Evolutionary conservation across 441 rosid species (phyloP).

Genomic region (Pelargonium myrrhifolium): DNA sequence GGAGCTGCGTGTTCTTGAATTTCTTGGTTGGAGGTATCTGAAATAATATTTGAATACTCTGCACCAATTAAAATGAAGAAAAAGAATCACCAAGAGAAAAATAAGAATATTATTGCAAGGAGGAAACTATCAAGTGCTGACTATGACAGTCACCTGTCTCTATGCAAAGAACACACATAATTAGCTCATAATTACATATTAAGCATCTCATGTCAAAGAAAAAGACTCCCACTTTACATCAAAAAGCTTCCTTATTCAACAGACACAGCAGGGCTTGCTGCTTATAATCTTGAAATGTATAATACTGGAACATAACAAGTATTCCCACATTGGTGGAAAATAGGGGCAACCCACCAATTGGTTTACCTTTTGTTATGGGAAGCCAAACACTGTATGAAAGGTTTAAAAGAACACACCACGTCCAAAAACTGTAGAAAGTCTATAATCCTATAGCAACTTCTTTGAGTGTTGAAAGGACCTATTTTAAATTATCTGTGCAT

Average conservation of each 20-base stretch:
- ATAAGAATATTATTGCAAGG: background rate
- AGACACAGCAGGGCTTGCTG: background rate
- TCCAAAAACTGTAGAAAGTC: background rate
- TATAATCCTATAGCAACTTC: background rate
- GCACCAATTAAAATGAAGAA: slow-evolving; percentile 19
- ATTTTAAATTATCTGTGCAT: background rate
- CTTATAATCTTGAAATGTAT: background rate
- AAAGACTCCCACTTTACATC: background rate
- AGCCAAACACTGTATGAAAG: slow-evolving; percentile 1
- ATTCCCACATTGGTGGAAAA: background rate
- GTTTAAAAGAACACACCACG: background rate
- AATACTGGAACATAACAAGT: background rate
- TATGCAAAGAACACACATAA: background rate
- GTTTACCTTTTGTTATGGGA: background rate
- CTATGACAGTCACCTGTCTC: background rate
- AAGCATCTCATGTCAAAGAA: background rate
- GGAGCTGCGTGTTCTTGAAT: slow-evolving; percentile 23
- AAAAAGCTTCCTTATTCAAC: slow-evolving; percentile 1
- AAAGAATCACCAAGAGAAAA: background rate
- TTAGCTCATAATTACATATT: background rate
- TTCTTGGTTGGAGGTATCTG: slow-evolving; percentile 39
- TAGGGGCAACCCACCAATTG: background rate
- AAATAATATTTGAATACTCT: slow-evolving; percentile 30
- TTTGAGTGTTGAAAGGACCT: background rate
- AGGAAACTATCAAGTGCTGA: slow-evolving; percentile 1